Evolutionary conservation across 495 filamentous ascomycete genomes (phyloP).

Genomic region (Trichoderma orchidacearum): DNA sequence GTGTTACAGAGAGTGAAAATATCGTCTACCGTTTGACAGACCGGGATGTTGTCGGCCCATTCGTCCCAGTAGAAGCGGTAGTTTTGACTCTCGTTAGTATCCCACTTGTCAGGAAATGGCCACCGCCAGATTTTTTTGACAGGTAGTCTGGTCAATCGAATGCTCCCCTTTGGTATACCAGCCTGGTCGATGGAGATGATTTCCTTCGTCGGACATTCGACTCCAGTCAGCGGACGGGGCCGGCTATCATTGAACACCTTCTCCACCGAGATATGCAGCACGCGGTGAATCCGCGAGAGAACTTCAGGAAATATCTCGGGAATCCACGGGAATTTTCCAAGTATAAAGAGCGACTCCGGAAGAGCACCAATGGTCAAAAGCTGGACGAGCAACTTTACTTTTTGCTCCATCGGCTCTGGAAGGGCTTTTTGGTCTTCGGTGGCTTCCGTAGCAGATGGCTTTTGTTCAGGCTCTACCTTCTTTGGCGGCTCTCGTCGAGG

Average conservation of each 20-base stretch:
- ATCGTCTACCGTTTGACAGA: slow-evolving; percentile 83
- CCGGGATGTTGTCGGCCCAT: slow-evolving; percentile 84
- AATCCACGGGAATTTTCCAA: slow-evolving; percentile 86
- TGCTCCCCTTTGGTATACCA: slow-evolving; percentile 47
- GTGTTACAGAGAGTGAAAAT: slow-evolving; percentile 78
- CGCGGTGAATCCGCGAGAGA: slow-evolving; percentile 58
- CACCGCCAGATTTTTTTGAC: slow-evolving; percentile 55
- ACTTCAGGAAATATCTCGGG: slow-evolving; percentile 71
- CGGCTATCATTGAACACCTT: slow-evolving; percentile 25
- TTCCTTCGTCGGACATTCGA: slow-evolving; percentile 28
- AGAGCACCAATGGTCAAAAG: slow-evolving; percentile 84
- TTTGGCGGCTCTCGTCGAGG: slow-evolving; percentile 13
- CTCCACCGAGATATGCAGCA: slow-evolving; percentile 65
- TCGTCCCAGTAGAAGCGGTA: slow-evolving; percentile 97
- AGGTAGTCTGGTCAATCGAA: slow-evolving; percentile 41
- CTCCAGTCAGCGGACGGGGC: slow-evolving; percentile 7
- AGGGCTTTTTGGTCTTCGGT: slow-evolving; percentile 46
- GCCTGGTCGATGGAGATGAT: slow-evolving; percentile 46
- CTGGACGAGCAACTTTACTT: slow-evolving; percentile 68
- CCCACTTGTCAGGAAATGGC: slow-evolving; percentile 64
- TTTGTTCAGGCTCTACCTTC: slow-evolving; percentile 37
- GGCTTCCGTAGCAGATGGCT: slow-evolving; percentile 24
- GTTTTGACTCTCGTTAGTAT: slow-evolving; percentile 53
- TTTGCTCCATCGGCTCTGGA: slow-evolving; percentile 80
- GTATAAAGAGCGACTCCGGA: slow-evolving; percentile 82